A percentile compares a stretch with the other conserved stretches of the same genome.
phyloP scores from a whole-genome alignment of 306 rosid species.

The Vachellia pachyceras region DNA sequence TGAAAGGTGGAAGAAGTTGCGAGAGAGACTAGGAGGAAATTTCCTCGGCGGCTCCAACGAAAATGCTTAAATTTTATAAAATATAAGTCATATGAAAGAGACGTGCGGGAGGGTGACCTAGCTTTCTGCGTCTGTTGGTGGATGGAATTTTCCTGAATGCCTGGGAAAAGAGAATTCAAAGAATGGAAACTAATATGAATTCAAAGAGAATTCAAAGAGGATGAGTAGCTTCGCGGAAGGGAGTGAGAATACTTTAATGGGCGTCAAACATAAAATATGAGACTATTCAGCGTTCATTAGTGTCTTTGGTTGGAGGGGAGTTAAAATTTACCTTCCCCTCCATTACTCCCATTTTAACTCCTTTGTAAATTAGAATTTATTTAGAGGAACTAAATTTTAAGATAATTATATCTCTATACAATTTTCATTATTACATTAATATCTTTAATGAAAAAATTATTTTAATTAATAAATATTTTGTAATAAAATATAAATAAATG shows the following conservation, averaged over 20 bases:
- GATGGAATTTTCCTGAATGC: neutral
- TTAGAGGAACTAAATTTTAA: no score
- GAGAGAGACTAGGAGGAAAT: neutral
- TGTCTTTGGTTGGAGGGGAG: no score
- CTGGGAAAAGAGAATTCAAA: neutral
- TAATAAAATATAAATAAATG: no score
- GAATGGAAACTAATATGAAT: neutral
- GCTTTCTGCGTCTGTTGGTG: slow-evolving; percentile 26
- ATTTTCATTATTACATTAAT: no score
- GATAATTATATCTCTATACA: no score
- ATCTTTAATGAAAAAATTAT: no score
- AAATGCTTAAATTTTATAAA: neutral
- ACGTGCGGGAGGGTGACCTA: slow-evolving; percentile 35
- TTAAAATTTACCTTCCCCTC: no score
- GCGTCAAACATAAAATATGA: neutral
- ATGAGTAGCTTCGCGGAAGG: slow-evolving; percentile 35
- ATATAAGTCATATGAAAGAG: neutral
- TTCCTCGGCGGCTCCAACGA: neutral
- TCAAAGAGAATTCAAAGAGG: no score
- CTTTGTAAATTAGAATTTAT: no score
- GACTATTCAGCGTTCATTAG: neutral
- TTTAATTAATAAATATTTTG: no score
- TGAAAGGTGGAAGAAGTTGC: slow-evolving; percentile 51
- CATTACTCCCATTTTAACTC: no score
- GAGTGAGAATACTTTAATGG: neutral